Evolutionary conservation across 345 rosid species (phyloP), one percentile per base, ranked within the genome.

Genomic region (Eucalyptus curtisii): DNA sequence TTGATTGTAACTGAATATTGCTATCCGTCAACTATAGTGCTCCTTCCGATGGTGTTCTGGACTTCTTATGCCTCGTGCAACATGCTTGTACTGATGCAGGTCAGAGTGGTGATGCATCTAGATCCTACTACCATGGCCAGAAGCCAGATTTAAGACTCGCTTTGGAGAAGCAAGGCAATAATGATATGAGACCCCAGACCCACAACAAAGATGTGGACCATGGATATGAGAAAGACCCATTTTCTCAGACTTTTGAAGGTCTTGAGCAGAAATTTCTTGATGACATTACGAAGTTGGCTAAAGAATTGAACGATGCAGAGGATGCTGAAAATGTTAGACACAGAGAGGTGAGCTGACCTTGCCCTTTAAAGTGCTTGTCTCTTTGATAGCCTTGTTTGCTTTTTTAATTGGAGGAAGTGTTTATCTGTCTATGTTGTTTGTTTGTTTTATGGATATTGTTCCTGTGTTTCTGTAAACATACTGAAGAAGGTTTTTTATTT

Each of bases 321-420:
- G 99, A 97, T 90, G 93, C 95, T 87, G 98, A 97, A 93, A 95
- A 92, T 90, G 91, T 91, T 59, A 92, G 99, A 91, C 99, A 97
- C 90, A 95, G 95, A 88, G 98, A 95, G 98, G 99, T 97, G 82
- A 91, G 95, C 86, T n/a, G 86, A 30, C 80, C 49, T 64, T 71
- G 61, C 44, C 44, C 25, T 86, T 50, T n/a, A 16, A 86, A 50
- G 47, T 86, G 13, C 47, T 55, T n/a, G 64, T n/a, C 45, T 50
- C 9, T 86, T 37, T 22, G 7, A 76, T 76, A 76, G 82, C 30
- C 82, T 40, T 76, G 47, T 76, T 76, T 76, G 12, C 47, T 10
- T 76, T 37, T 76, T 37, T 37, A 20, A 19, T 76, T 76, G 47
- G 82, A 76, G 82, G 47, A 76, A 76, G 82, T 76, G 45, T 76